Conservation (phyloP, 306 rosid species). For the Vigna reflexopilosa region DNA sequence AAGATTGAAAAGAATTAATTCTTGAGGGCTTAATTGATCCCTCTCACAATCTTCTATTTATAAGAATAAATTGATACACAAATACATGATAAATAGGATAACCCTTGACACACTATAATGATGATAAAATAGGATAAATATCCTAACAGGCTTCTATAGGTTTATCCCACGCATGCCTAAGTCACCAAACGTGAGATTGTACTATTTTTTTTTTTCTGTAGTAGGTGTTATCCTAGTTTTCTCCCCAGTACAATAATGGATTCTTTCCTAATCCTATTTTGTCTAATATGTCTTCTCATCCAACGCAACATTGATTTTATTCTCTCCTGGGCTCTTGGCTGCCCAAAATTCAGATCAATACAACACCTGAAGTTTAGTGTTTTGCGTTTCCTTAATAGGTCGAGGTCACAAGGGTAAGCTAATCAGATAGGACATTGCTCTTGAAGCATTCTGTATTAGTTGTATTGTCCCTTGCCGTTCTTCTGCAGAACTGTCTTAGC, state of each 20-base stretch:
- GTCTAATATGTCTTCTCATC: not conserved
- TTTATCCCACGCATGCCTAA: too few relatives aligned
- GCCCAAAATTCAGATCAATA: not conserved
- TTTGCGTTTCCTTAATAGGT: not conserved
- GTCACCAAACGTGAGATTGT: too few relatives aligned
- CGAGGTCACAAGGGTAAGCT: not conserved
- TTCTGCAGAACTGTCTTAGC: not conserved
- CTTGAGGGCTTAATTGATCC: too few relatives aligned
- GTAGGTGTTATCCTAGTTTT: not conserved
- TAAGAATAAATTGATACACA: too few relatives aligned
- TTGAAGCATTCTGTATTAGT: constrained; percentile 28
- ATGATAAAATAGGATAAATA: too few relatives aligned
- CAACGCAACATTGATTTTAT: not conserved
- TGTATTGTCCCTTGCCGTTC: not conserved
- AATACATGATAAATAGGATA: too few relatives aligned
- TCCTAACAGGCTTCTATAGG: too few relatives aligned
- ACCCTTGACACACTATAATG: too few relatives aligned
- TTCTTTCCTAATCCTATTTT: not conserved
- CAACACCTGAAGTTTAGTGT: not conserved
- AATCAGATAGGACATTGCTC: constrained; percentile 1
- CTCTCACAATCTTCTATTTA: too few relatives aligned
- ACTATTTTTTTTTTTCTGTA: not conserved
- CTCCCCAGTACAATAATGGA: not conserved
- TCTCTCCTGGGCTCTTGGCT: not conserved
- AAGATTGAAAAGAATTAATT: too few relatives aligned